Evolutionary conservation across 352 stramenopile genomes (phyloP).

Genomic region (Pythium graminicola): DNA sequence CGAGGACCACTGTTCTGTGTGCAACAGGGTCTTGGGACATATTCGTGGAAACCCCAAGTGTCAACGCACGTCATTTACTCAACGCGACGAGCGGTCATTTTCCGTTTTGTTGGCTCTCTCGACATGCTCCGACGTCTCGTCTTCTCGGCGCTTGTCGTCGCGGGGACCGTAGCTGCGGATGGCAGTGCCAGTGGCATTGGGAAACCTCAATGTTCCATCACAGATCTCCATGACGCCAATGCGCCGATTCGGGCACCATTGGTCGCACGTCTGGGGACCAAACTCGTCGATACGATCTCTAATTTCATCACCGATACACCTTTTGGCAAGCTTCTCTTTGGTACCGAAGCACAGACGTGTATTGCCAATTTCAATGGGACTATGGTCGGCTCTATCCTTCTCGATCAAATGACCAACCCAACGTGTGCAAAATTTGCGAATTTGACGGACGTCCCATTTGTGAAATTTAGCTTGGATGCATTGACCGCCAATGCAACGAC

Average conservation of each 20-base stretch:
- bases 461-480: conserved; percentile 28
- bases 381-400: conserved; percentile 30
- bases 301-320: conserved; percentile 25
- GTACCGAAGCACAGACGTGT: conserved; percentile 38
- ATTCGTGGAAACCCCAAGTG: too few relatives aligned
- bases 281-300: conserved; percentile 15
- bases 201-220: too few relatives aligned
- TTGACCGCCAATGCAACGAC: conserved; percentile 19
- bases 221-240: too few relatives aligned
- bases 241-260: conserved; percentile 26
- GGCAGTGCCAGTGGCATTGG: too few relatives aligned
- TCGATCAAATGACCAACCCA: conserved; percentile 28
- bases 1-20: too few relatives aligned
- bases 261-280: conserved; percentile 10
- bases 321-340: conserved; percentile 35
- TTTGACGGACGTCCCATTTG: conserved; percentile 35
- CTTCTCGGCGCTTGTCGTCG: too few relatives aligned
- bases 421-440: conserved; percentile 30
- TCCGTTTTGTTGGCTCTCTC: too few relatives aligned
- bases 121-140: too few relatives aligned
- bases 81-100: too few relatives aligned
- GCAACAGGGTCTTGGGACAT: too few relatives aligned
- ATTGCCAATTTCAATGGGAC: conserved; percentile 59
- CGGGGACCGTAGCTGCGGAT: too few relatives aligned
- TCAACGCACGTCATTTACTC: too few relatives aligned